Conservation (phyloP, 345 rosid species). For the Boechera stricta region DNA sequence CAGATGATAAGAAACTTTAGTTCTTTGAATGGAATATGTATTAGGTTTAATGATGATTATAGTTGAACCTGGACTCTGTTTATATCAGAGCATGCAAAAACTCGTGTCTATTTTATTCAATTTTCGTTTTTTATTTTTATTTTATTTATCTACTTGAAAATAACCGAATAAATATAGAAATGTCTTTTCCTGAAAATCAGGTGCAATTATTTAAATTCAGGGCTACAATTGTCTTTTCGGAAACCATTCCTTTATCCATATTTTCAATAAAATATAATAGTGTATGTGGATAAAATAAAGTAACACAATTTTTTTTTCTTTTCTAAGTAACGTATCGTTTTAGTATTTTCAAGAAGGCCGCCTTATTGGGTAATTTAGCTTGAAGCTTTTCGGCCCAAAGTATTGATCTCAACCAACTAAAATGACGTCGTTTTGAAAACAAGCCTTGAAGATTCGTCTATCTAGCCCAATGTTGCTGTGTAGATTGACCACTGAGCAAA, state of each 20-base stretch:
- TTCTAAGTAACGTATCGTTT: not conserved
- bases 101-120: not conserved
- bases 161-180: no score
- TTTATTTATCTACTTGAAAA: no score
- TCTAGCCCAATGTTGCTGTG: conserved; percentile 30
- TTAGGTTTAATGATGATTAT: not conserved
- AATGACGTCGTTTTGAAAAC: not conserved
- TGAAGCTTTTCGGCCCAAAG: conserved; percentile 2
- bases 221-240: no score
- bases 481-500: conserved; percentile 32
- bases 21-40: not conserved
- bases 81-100: not conserved
- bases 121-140: not conserved
- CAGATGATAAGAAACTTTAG: not conserved
- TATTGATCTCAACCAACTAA: not conserved
- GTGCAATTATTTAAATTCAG: no score
- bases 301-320: not conserved
- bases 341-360: not conserved
- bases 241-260: not conserved
- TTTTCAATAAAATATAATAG: not conserved
- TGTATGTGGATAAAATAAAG: not conserved
- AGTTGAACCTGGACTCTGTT: conserved; percentile 14
- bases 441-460: not conserved
- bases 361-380: not conserved
- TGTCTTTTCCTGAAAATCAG: no score